These are phyloP conservation scores for Leccinum variicolor DNA, from an alignment of 768 basidiomycete species.

Conservation along the genomic window DNA sequence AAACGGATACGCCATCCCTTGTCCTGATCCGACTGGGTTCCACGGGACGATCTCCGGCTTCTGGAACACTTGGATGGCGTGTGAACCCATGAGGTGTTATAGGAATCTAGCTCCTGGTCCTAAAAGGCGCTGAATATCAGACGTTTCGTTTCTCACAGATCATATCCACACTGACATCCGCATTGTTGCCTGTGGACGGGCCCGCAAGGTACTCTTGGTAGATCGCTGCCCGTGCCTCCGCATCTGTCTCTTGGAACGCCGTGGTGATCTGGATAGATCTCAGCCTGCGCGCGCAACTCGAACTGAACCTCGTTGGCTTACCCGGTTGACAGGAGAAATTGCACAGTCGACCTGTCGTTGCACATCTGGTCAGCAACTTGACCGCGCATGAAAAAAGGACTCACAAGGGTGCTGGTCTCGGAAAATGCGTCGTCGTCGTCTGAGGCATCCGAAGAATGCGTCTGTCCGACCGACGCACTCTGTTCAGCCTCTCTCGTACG, in stretches of 20 bases:
- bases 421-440: background rate
- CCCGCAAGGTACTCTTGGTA: constrained; percentile 8
- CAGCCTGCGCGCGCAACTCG: background rate
- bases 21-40: background rate
- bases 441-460: background rate
- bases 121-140: background rate
- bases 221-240: constrained; percentile 6
- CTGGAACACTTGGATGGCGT: background rate
- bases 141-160: background rate
- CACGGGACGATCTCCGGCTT: background rate
- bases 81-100: constrained; percentile 39
- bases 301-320: background rate
- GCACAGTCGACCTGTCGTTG: background rate
- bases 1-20: background rate
- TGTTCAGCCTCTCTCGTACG: background rate
- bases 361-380: background rate
- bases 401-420: constrained; percentile 15
- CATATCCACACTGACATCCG: background rate
- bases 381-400: background rate
- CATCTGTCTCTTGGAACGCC: constrained; percentile 3
- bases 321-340: background rate
- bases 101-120: constrained; percentile 32
- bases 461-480: background rate
- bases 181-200: background rate
- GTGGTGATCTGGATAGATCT: constrained; percentile 12